phyloP scores from a whole-genome alignment of 352 stramenopile species.

The Pythium sukuiense region DNA sequence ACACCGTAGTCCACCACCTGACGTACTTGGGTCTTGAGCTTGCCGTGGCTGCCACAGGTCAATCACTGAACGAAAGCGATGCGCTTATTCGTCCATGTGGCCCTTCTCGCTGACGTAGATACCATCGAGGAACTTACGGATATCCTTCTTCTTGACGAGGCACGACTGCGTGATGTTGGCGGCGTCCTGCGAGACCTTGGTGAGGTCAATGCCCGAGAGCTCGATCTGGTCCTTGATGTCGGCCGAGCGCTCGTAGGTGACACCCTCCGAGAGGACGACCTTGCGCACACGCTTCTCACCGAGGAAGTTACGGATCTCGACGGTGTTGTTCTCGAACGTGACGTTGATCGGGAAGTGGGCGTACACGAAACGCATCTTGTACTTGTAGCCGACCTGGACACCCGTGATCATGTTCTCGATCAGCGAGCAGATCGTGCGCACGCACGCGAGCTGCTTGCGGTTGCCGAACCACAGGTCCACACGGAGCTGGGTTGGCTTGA shows the following conservation, averaged over 20 bases:
- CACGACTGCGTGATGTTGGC: conserved; percentile 87
- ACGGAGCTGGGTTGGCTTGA: conserved; percentile 92
- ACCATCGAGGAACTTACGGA: conserved; percentile 99
- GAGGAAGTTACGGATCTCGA: conserved; percentile 99
- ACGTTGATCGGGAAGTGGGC: conserved; percentile 99
- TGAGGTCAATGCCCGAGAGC: conserved; percentile 97
- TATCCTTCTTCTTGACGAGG: conserved; percentile 90
- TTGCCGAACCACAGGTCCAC: conserved; percentile 99
- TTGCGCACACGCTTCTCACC: conserved; percentile 98
- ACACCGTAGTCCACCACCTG: conserved; percentile 41
- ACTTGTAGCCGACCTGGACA: conserved; percentile 97
- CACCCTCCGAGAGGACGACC: conserved; percentile 92
- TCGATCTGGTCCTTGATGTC: conserved; percentile 99
- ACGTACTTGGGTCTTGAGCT: conserved; percentile 33
- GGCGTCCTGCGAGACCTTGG: conserved; percentile 93
- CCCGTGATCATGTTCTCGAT: conserved; percentile 99
- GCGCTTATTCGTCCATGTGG: conserved; percentile 76
- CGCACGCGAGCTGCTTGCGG: conserved; percentile 97
- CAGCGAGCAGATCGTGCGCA: conserved; percentile 98
- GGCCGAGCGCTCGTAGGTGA: conserved; percentile 93
- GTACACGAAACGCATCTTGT: conserved; percentile 99
- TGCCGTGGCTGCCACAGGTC: neutral
- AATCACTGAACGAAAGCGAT: neutral
- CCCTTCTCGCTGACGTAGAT: conserved; percentile 99
- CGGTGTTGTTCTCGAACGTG: conserved; percentile 89